Evolutionary conservation across 345 rosid genomes (phyloP).

Genomic region (Combretum micranthum): DNA sequence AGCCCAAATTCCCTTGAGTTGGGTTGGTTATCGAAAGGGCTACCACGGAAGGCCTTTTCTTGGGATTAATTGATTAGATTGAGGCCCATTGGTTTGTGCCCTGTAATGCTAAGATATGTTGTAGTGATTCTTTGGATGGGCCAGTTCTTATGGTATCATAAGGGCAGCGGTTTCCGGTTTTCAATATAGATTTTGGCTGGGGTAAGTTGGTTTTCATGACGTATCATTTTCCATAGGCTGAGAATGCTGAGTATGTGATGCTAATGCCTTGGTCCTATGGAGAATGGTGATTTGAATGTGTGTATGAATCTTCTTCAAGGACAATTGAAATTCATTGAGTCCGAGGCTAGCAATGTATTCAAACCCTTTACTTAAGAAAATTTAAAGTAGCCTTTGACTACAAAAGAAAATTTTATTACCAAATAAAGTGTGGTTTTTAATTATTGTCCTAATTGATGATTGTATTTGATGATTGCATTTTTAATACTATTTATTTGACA

Average conservation of each 20-base stretch:
- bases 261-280: constrained; percentile 47
- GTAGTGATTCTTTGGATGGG: constrained; percentile 23
- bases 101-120: constrained; percentile 42
- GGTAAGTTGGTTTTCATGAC: constrained; percentile 39
- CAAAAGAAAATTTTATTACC: too few species aligned
- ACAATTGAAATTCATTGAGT: constrained; percentile 36
- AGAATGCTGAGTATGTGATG: constrained; percentile 43
- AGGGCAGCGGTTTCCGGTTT: constrained; percentile 51
- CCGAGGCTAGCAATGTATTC: constrained; percentile 29
- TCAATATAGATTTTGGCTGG: constrained; percentile 44
- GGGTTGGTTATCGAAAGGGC: constrained; percentile 40
- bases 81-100: constrained; percentile 54
- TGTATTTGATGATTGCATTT: too few species aligned
- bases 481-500: too few species aligned
- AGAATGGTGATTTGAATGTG: constrained; percentile 42
- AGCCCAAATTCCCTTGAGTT: constrained; percentile 35
- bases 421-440: too few species aligned
- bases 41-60: constrained; percentile 52
- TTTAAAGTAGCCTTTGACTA: too few species aligned
- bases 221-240: constrained; percentile 50
- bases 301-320: constrained; percentile 32
- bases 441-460: too few species aligned
- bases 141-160: constrained; percentile 74
- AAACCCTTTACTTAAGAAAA: constrained; percentile 22
- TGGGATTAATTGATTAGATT: constrained; percentile 71